These are phyloP conservation scores for Fusarium nodosum DNA, from an alignment of 2,329 filamentous ascomycete species.

Conservation along the genomic window DNA sequence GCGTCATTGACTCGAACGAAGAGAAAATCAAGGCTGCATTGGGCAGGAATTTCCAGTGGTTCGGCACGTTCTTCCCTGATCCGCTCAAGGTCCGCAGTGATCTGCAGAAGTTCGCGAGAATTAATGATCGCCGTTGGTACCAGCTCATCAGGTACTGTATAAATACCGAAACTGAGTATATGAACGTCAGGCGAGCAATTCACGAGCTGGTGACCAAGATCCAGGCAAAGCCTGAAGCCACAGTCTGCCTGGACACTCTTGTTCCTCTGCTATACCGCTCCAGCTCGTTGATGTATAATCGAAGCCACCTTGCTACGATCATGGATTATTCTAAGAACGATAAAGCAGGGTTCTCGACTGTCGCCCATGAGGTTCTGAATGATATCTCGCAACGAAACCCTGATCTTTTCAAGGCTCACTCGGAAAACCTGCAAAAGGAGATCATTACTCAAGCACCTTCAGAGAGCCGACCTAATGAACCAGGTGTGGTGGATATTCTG, in stretches of 20 bases:
- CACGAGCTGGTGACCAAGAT: constrained; percentile 89
- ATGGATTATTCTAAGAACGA: constrained; percentile 89
- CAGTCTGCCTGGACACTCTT: constrained; percentile 82
- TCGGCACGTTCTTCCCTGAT: constrained; percentile 84
- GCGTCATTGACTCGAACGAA: constrained; percentile 80
- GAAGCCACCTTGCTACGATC: constrained; percentile 91
- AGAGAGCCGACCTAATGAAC: constrained; percentile 74
- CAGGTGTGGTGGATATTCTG: constrained; percentile 85
- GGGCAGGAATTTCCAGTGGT: constrained; percentile 77
- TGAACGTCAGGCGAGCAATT: constrained; percentile 89
- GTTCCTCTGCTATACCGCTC: constrained; percentile 86
- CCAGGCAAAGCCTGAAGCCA: constrained; percentile 72
- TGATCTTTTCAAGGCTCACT: constrained; percentile 91
- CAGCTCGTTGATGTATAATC: constrained; percentile 89
- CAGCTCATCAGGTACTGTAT: constrained; percentile 88
- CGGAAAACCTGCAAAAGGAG: constrained; percentile 90
- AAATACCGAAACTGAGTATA: constrained; percentile 83
- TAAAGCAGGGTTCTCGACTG: constrained; percentile 79
- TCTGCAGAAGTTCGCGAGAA: constrained; percentile 89
- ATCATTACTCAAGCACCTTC: constrained; percentile 85
- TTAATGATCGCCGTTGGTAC: constrained; percentile 90
- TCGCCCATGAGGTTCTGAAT: constrained; percentile 89
- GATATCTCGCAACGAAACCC: constrained; percentile 93
- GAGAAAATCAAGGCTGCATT: constrained; percentile 78
- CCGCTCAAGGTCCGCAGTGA: constrained; percentile 78